These are phyloP conservation scores for Gardenia jasminoides DNA, from an alignment of 257 asterid genomes.

Conservation along the genomic window DNA sequence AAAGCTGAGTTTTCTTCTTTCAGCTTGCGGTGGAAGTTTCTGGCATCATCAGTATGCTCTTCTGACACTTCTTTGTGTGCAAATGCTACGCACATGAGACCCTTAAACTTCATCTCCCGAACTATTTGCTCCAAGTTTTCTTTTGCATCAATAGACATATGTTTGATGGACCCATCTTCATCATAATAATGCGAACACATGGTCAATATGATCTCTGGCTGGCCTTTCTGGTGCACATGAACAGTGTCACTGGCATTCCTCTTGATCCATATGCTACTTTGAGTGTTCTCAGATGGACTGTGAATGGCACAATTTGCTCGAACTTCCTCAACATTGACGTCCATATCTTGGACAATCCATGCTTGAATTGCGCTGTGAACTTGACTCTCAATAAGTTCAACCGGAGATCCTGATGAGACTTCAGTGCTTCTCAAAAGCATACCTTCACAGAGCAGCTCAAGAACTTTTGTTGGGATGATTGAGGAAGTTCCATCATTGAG, in stretches of 20 bases:
- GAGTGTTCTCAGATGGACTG: conserved; percentile 37
- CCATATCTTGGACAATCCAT: conserved; percentile 48
- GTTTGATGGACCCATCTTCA: conserved; percentile 26
- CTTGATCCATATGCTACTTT: conserved; percentile 39
- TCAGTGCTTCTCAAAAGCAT: conserved; percentile 38
- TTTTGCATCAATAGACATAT: conserved; percentile 29
- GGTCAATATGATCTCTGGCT: conserved; percentile 53
- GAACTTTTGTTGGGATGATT: conserved; percentile 25
- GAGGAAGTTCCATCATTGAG: conserved; percentile 6
- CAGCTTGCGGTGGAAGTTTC: conserved; percentile 10
- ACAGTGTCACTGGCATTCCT: conserved; percentile 12
- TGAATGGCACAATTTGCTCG: conserved; percentile 33
- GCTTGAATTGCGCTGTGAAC: conserved; percentile 47
- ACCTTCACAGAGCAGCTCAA: conserved; percentile 40
- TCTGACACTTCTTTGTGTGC: conserved; percentile 33
- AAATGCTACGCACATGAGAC: conserved; percentile 60
- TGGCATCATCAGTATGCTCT: conserved; percentile 18
- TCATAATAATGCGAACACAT: conserved; percentile 47
- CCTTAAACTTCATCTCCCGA: conserved; percentile 50
- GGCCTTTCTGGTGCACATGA: conserved; percentile 58
- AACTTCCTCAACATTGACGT: conserved; percentile 33
- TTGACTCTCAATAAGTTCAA: conserved; percentile 44
- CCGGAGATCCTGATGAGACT: conserved; percentile 29
- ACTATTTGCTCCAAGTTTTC: conserved; percentile 29
- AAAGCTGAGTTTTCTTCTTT: conserved; percentile 37